A percentile compares a stretch with the other conserved stretches of the same genome.
Evolutionary conservation across 371 early-diverging fungal genomes (phyloP).

Genomic region (Apophysomyces elegans): DNA sequence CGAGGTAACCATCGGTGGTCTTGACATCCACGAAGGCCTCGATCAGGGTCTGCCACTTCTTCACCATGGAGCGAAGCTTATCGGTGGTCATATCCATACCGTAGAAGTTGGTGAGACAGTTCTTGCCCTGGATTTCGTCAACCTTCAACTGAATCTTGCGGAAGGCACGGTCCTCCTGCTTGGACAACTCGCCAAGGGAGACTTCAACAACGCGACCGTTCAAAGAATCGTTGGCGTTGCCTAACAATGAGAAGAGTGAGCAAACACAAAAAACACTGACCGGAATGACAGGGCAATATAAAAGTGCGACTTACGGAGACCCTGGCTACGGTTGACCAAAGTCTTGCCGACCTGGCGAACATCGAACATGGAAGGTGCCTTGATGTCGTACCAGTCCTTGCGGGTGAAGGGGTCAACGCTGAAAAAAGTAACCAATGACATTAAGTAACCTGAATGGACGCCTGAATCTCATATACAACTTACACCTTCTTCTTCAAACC

Average conservation of each 20-base stretch:
- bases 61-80: constrained; percentile 99
- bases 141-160: constrained; percentile 99
- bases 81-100: constrained; percentile 99
- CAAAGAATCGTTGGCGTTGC: constrained; percentile 96
- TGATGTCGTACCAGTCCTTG: constrained; percentile 99
- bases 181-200: constrained; percentile 98
- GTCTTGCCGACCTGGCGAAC: constrained; percentile 97
- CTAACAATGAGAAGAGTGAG: constrained; percentile 31
- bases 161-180: constrained; percentile 94
- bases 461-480: constrained; percentile 42
- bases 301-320: constrained; percentile 76
- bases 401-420: constrained; percentile 96
- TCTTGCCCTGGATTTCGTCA: constrained; percentile 98
- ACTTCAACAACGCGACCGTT: constrained; percentile 98
- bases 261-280: neutral
- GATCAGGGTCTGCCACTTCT: constrained; percentile 99
- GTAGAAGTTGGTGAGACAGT: constrained; percentile 99
- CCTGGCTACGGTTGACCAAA: constrained; percentile 99
- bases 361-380: constrained; percentile 96
- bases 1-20: constrained; percentile 99
- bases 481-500: constrained; percentile 97
- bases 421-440: constrained; percentile 11
- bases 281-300: neutral
- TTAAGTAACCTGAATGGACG: neutral
- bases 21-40: constrained; percentile 99